A percentile compares a stretch with the other conserved stretches of the same genome.
Conservation (phyloP, 2,329 filamentous ascomycete genomes). For the Byssochlamys sp. region DNA sequence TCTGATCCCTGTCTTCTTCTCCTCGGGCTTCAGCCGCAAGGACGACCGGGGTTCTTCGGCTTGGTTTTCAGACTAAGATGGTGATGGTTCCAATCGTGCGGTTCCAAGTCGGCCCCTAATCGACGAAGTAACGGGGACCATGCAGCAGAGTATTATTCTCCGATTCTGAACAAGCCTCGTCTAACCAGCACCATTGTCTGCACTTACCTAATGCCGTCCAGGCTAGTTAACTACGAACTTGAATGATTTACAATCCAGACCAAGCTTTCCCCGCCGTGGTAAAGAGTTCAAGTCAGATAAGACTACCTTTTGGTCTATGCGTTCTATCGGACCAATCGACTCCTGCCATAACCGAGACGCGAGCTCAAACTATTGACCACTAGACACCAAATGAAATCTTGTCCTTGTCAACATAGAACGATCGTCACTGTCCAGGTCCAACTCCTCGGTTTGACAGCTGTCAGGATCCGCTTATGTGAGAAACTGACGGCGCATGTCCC, state of each 20-base stretch:
- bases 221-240: neutral
- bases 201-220: neutral
- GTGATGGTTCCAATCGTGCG: neutral
- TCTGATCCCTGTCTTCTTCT: neutral
- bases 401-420: neutral
- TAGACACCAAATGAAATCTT: neutral
- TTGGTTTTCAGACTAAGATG: neutral
- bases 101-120: neutral
- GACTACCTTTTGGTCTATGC: neutral
- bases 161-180: neutral
- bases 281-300: neutral
- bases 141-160: neutral
- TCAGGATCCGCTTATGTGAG: neutral
- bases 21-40: neutral
- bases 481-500: neutral
- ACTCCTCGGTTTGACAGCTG: neutral
- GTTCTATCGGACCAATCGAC: neutral
- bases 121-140: neutral
- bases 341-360: neutral
- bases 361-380: neutral
- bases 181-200: neutral
- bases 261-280: neutral
- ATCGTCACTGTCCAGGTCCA: neutral
- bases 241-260: neutral
- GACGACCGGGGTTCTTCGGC: neutral